phyloP scores from a whole-genome alignment of 345 rosid genomes.

The Eucalyptus globulus region DNA sequence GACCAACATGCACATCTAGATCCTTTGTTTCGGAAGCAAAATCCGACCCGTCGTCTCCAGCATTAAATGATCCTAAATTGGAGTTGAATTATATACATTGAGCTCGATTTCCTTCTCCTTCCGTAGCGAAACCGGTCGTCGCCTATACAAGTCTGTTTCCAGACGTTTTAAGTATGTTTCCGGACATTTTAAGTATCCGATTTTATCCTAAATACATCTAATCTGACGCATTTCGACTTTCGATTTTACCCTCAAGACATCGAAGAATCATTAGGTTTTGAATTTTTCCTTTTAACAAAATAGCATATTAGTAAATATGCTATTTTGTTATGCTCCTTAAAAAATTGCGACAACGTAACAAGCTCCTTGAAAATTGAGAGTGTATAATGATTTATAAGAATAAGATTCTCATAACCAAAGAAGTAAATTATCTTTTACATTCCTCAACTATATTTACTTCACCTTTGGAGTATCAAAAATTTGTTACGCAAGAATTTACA shows the following conservation, averaged over 20 bases:
- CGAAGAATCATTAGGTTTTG: not conserved
- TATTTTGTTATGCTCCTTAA: not conserved
- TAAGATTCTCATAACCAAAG: not conserved
- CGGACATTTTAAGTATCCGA: not conserved
- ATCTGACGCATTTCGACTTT: not conserved
- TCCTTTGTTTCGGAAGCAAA: not conserved
- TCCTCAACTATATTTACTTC: not conserved
- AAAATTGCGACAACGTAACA: not conserved
- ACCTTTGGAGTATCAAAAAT: not conserved
- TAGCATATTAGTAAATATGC: not conserved
- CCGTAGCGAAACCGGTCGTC: not conserved
- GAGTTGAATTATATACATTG: not conserved
- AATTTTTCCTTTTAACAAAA: not conserved
- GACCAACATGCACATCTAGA: not conserved
- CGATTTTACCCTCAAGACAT: not conserved
- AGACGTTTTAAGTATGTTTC: not conserved
- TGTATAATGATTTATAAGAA: not conserved
- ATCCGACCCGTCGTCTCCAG: not conserved
- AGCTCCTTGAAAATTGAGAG: not conserved
- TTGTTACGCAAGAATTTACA: not conserved
- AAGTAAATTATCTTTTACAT: not conserved
- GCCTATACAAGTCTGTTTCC: not conserved
- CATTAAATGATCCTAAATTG: not conserved
- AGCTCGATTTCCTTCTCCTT: not conserved
- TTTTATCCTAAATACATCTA: not conserved